These are phyloP conservation scores for Pleurotus cornucopiae DNA, from an alignment of 768 basidiomycete species.

Conservation along the genomic window DNA sequence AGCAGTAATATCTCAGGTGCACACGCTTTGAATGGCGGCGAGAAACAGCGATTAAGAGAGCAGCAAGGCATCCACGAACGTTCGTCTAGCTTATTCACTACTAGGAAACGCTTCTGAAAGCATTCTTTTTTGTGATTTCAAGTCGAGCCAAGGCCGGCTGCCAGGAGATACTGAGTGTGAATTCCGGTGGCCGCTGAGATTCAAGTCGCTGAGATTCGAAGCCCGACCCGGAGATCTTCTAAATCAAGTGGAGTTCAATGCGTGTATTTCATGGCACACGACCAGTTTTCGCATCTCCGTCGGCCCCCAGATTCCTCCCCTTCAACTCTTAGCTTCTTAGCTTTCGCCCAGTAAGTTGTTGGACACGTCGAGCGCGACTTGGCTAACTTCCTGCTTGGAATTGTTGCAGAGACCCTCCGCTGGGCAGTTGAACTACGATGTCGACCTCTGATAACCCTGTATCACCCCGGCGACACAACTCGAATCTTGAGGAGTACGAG, in stretches of 20 bases:
- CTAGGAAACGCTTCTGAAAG: no score
- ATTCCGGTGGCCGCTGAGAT: no score
- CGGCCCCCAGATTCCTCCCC: not conserved
- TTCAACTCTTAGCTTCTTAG: not conserved
- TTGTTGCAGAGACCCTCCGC: not conserved
- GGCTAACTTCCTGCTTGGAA: not conserved
- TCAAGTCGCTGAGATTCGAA: no score
- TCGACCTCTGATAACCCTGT: not conserved
- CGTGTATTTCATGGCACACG: not conserved
- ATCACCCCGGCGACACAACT: not conserved
- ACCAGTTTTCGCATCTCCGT: not conserved
- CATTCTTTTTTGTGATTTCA: no score
- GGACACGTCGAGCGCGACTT: not conserved
- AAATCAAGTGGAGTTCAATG: not conserved
- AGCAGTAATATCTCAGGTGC: no score
- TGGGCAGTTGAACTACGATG: not conserved
- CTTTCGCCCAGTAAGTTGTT: not conserved
- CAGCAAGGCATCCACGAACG: no score
- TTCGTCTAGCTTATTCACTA: no score
- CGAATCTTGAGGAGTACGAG: slow-evolving; percentile 21
- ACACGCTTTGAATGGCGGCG: no score
- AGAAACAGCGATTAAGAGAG: no score
- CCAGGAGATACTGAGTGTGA: no score
- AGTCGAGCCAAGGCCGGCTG: no score
- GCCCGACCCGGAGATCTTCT: not conserved